Conservation (phyloP, 352 stramenopile species). For the Elongisporangium anandrum region DNA sequence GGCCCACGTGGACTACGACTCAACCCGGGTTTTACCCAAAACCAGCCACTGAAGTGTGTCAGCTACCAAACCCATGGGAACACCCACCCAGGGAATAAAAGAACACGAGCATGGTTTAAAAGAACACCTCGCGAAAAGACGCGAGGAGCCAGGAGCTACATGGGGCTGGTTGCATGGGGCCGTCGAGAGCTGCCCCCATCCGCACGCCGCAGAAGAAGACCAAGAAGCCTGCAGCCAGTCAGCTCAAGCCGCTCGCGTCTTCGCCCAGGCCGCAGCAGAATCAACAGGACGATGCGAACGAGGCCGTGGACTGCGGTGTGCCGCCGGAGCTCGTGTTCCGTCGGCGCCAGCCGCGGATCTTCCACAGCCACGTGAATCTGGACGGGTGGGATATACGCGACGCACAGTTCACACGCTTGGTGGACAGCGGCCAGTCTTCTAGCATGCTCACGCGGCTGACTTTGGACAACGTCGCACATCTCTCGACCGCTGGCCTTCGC, state of each 20-base stretch:
- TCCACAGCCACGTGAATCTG: conserved; percentile 44
- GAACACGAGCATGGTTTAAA: not conserved
- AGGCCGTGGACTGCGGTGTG: conserved; percentile 2
- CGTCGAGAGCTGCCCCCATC: not conserved
- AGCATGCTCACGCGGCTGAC: conserved; percentile 4
- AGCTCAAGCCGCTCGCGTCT: not conserved
- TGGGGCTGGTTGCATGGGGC: not conserved
- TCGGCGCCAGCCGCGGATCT: conserved; percentile 20
- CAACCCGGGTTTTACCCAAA: not conserved
- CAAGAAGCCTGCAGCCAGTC: not conserved
- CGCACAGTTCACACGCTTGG: conserved; percentile 2
- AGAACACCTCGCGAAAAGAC: not conserved
- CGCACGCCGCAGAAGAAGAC: not conserved
- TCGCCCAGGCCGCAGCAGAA: not conserved
- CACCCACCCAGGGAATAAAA: not conserved
- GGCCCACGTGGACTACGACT: not conserved
- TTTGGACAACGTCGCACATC: conserved; percentile 20
- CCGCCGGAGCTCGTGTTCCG: conserved; percentile 37
- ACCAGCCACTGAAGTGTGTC: too few relatives aligned
- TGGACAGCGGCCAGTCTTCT: not conserved
- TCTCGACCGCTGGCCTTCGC: conserved; percentile 12
- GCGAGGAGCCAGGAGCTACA: not conserved
- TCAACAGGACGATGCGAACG: not conserved
- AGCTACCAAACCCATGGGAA: too few relatives aligned
- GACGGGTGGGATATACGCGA: conserved; percentile 50